Conservation (phyloP, 225 moss, liverwort and hornwort species). For the Bryum argenteum region DNA sequence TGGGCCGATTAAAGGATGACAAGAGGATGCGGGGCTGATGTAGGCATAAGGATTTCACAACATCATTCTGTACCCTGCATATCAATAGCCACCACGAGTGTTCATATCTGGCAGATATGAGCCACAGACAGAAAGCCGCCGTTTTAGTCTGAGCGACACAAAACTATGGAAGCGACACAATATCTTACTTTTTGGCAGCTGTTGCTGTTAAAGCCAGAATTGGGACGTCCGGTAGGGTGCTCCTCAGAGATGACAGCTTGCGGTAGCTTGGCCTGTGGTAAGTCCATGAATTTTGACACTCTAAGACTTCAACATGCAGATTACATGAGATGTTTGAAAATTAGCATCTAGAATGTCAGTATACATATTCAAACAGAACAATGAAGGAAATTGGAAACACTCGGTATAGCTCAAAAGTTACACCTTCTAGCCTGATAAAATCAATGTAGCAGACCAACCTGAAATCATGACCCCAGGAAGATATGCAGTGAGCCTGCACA, state of each 20-base stretch:
- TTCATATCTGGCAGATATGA: constrained; percentile 6
- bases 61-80: constrained; percentile 66
- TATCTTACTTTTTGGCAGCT: constrained; percentile 64
- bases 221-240: constrained; percentile 59
- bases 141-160: not conserved
- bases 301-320: constrained; percentile 1
- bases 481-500: constrained; percentile 71
- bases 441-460: constrained; percentile 35
- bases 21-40: constrained; percentile 60
- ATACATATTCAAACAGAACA: not conserved
- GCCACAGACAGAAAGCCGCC: constrained; percentile 2
- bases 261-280: constrained; percentile 71
- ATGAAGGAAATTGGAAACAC: constrained; percentile 5
- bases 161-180: constrained; percentile 1
- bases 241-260: constrained; percentile 63
- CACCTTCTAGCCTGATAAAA: constrained; percentile 1
- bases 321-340: constrained; percentile 17
- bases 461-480: constrained; percentile 85
- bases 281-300: constrained; percentile 8
- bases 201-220: constrained; percentile 76
- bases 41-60: constrained; percentile 67
- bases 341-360: not conserved
- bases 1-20: constrained; percentile 76
- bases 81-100: constrained; percentile 14
- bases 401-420: constrained; percentile 2